These are phyloP conservation scores for Venturia pyrina DNA, from an alignment of 2,329 filamentous ascomycete species.

Conservation along the genomic window DNA sequence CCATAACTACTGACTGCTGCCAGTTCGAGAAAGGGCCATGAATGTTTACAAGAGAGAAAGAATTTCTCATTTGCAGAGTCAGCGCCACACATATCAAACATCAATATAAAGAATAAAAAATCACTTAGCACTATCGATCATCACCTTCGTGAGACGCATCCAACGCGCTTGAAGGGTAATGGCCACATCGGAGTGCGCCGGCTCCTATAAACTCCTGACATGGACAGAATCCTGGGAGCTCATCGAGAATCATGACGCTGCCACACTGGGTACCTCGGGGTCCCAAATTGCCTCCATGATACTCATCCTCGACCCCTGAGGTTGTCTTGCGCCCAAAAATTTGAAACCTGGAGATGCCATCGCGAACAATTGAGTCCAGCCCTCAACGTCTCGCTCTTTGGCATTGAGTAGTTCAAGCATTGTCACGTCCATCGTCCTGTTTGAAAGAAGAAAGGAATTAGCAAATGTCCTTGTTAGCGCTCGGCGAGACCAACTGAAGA, in stretches of 20 bases:
- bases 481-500: neutral
- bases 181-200: too few relatives aligned
- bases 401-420: slow-evolving; percentile 11
- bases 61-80: too few relatives aligned
- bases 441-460: neutral
- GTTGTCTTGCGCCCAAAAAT: slow-evolving; percentile 6
- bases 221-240: too few relatives aligned
- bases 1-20: too few relatives aligned
- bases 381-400: slow-evolving; percentile 11
- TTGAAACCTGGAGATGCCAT: slow-evolving; percentile 8
- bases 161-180: too few relatives aligned
- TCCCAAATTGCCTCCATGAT: slow-evolving; percentile 13
- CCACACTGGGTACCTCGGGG: neutral
- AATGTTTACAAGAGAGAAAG: too few relatives aligned
- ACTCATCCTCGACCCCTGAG: slow-evolving; percentile 6
- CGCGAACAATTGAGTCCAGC: slow-evolving; percentile 7
- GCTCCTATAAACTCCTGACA: too few relatives aligned
- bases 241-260: neutral
- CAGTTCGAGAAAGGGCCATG: too few relatives aligned
- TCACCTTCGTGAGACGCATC: too few relatives aligned
- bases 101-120: too few relatives aligned
- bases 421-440: slow-evolving; percentile 11
- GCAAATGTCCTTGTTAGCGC: neutral
- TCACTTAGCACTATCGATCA: too few relatives aligned
- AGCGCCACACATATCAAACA: too few relatives aligned